Evolutionary conservation across 257 asterid genomes (phyloP), one percentile per base, ranked within the genome.

Genomic region (Thymus quinquecostatus): DNA sequence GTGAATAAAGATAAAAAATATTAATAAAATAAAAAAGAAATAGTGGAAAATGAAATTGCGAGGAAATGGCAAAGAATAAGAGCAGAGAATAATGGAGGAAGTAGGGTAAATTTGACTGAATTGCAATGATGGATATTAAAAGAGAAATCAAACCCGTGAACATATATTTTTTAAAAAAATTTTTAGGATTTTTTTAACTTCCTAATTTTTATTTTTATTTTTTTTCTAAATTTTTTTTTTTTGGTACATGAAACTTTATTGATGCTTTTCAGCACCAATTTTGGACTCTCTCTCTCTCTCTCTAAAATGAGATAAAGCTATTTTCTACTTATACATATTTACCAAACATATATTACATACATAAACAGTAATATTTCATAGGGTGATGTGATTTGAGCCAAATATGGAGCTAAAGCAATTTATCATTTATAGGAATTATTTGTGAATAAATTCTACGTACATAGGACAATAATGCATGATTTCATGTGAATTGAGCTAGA

Each of bases 121-220:
- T 55, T 50, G 63, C n/a, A 60, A 75, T 50, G 64, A 61, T 75
- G 71, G 43, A 30, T 30, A 7, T 43, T 51, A 38, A 64, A 34
- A 33, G 64, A 40, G 58, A 53, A 70, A 45, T 27, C 51, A 77
- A 40, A 65, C 72, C 80, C 76, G 80, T 69, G 75, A 76, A 34
- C 11, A 10, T 30, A 45, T 70, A 21, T 21, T 21, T 21, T 21
- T 21, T 21, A 21, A 21, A 21, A 21, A 21, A 21, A 21, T 41
- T 75, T 64, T 40, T 34, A 33, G 72, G 73, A 44, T 65, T 71
- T 48, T 21, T 36, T 56, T 9, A 61, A 14, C 28, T 27, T 36
- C 38, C 44, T 9, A 33, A 1, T 38, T 38, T 36, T 38, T 21
- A 21, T 21, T 21, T 34, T 75, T 55, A 65, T 0, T 29, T 55